phyloP scores from a whole-genome alignment of 345 rosid genomes.

The Pseudoturritis turrita region DNA sequence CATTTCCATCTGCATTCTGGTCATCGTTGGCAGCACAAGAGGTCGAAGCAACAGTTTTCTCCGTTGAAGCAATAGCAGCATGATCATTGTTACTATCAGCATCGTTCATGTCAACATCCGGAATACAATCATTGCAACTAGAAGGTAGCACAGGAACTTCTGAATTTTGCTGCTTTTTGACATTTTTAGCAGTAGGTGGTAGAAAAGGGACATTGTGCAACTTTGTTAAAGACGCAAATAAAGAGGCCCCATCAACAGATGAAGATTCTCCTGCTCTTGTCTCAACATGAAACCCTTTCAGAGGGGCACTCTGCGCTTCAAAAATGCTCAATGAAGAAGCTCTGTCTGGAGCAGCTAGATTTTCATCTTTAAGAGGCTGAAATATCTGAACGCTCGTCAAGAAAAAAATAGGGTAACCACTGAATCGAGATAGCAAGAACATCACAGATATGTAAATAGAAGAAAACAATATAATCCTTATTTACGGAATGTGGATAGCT shows the following conservation, averaged over 20 bases:
- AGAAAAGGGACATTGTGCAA: constrained; percentile 45
- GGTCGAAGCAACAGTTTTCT: constrained; percentile 24
- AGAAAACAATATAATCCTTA: background rate
- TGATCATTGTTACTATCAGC: constrained; percentile 47
- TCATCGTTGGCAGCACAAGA: constrained; percentile 47
- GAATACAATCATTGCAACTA: constrained; percentile 40
- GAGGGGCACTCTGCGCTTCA: constrained; percentile 67
- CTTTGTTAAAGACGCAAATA: constrained; percentile 72
- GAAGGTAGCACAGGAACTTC: constrained; percentile 56
- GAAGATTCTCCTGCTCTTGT: constrained; percentile 81
- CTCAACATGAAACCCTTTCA: constrained; percentile 72
- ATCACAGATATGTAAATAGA: background rate
- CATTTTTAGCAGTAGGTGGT: constrained; percentile 50
- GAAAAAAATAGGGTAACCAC: constrained; percentile 23
- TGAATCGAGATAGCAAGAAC: background rate
- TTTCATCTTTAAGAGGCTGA: constrained; percentile 70
- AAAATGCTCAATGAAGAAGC: constrained; percentile 65
- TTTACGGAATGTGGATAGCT: background rate
- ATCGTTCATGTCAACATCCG: constrained; percentile 69
- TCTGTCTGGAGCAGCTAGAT: constrained; percentile 48
- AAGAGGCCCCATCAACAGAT: constrained; percentile 68
- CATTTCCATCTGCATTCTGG: constrained; percentile 43
- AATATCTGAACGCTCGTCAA: constrained; percentile 64
- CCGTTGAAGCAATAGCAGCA: constrained; percentile 42
- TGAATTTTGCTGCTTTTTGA: constrained; percentile 44